These are phyloP conservation scores for Alternaria consortialis DNA, from an alignment of 2,329 filamentous ascomycete genomes.

Conservation along the genomic window DNA sequence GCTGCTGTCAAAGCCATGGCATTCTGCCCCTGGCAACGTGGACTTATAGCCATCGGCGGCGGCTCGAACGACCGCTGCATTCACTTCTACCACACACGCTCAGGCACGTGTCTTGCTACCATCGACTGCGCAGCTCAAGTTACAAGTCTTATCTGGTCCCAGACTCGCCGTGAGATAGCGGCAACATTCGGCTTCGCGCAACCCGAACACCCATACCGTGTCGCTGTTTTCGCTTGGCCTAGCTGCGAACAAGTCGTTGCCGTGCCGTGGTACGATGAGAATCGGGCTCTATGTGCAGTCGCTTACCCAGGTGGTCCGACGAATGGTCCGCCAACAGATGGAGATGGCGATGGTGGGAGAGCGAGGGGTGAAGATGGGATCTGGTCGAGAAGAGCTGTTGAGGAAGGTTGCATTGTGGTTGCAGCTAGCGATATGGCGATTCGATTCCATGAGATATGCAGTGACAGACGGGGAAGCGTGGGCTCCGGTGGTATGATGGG, in stretches of 20 bases:
- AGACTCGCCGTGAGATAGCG: conserved; percentile 82
- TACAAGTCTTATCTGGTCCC: conserved; percentile 90
- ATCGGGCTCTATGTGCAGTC: conserved; percentile 86
- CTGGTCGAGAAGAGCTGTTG: conserved; percentile 64
- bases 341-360: conserved; percentile 17
- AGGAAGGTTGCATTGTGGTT: conserved; percentile 87
- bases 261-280: conserved; percentile 82
- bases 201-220: conserved; percentile 85
- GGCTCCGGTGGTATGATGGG: conserved; percentile 61
- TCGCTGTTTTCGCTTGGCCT: conserved; percentile 95
- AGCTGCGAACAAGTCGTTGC: conserved; percentile 85
- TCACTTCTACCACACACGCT: conserved; percentile 90
- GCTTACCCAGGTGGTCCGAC: conserved; percentile 75
- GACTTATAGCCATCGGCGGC: conserved; percentile 87
- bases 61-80: conserved; percentile 95
- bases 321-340: conserved; percentile 11
- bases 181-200: conserved; percentile 95
- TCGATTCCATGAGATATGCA: conserved; percentile 96
- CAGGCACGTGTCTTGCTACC: conserved; percentile 83
- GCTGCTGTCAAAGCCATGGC: conserved; percentile 97
- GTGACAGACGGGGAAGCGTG: conserved; percentile 60
- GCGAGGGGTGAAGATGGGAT: conserved; percentile 62
- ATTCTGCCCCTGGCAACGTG: conserved; percentile 93
- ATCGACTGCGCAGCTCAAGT: conserved; percentile 95
- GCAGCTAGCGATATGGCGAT: conserved; percentile 91